Evolutionary conservation across 2,329 filamentous ascomycete genomes (phyloP).

Genomic region (Coniochaeta sp.): DNA sequence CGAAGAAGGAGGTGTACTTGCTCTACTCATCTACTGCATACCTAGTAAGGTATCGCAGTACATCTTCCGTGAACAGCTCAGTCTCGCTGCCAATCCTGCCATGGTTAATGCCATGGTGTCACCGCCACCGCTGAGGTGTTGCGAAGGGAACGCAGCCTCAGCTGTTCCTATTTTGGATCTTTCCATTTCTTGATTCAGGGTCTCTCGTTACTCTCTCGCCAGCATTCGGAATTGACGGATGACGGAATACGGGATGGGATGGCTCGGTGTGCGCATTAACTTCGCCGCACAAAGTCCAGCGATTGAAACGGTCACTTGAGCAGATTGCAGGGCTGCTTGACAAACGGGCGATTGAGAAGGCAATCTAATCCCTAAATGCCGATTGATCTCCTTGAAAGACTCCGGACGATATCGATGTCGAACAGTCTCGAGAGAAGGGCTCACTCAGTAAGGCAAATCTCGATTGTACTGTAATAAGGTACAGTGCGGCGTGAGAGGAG

Average conservation of each 20-base stretch:
- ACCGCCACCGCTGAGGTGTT: neutral
- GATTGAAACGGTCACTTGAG: neutral
- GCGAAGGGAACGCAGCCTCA: neutral
- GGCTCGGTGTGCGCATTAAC: neutral
- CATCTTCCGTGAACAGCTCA: neutral
- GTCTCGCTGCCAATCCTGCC: neutral
- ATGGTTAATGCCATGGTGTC: neutral
- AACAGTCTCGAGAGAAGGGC: neutral
- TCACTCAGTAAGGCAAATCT: neutral
- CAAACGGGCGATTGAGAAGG: neutral
- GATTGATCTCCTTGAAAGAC: neutral
- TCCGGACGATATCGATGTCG: neutral
- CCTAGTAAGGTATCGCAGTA: no score
- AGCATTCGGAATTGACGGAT: neutral
- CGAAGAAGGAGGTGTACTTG: no score
- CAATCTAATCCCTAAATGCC: neutral
- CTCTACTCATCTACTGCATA: no score
- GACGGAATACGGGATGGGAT: no score
- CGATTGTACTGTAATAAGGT: no score
- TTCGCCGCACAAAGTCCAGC: neutral
- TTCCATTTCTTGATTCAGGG: neutral
- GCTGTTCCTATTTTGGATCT: neutral
- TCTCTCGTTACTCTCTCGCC: neutral
- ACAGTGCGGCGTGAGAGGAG: neutral
- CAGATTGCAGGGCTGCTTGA: neutral